Base-by-base conservation (phyloP, 345 rosid genomes). In the Syzygium jambos region DNA sequence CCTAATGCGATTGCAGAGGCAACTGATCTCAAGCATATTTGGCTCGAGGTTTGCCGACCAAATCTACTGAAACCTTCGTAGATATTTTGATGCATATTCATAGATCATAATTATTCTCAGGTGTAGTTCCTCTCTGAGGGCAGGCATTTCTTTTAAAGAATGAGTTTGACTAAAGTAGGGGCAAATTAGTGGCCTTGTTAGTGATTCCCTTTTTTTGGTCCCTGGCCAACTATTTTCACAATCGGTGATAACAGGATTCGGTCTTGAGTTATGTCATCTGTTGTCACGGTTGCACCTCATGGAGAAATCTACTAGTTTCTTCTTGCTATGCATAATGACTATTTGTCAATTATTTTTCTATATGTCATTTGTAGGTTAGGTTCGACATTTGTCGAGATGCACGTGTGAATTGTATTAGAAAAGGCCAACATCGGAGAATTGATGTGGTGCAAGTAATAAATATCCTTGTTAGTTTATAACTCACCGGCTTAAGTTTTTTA, bases 101-200 rank as follows among this genome's bases (percentile, higher is more conserved):
- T 29, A 3, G 15, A 19, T 15, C 78, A 7, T 16, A 0, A 0
- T 19, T 65, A 16, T 65, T 30, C 78, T 63, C 4, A 65, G 22
- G 2, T 53, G 7, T 53, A 0, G 63, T 57, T 57, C 63, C 63
- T 57, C 29, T 57, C 29, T 2, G 63, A 57, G 63, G 29, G 29
- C 11, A 25, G 29, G 63, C 11, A 57, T 57, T 57, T 57, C 63
- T 25, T 57, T 23, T 25, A 10, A 13, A 29, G 63, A 57, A 57
- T 57, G n/a, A 23, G 15, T 57, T 57, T 57, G 63, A 25, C 13
- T 53, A 53, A 17, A 53, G 55, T 16, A 53, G 55, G 22, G 55
- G 55, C 9, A 53, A 53, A 53, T 53, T 41, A 17, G 7, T 12
- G 55, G 22, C 55, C 55, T 12, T 17, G 54, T 15, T 52, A 52